Percentiles rank a stretch among this genome's conserved stretches.
phyloP scores from a whole-genome alignment of 805 yeast genomes.

The Candida yuanshanica region DNA sequence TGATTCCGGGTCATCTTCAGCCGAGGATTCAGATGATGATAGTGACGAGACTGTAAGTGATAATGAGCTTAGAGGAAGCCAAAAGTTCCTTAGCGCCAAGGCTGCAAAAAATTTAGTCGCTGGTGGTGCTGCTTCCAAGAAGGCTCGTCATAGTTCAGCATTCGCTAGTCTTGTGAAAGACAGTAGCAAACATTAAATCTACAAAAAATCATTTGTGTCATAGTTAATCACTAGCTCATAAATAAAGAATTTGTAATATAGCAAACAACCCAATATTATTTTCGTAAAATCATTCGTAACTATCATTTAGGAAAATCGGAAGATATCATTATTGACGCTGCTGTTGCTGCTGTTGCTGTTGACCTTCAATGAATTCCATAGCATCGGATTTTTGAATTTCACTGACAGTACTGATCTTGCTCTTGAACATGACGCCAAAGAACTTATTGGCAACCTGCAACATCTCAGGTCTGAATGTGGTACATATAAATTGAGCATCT shows the following conservation, averaged over 20 bases:
- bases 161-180: conserved; percentile 46
- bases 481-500: conserved; percentile 87
- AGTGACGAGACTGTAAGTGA: conserved; percentile 24
- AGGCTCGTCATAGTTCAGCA: conserved; percentile 33
- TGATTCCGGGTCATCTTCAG: conserved; percentile 11
- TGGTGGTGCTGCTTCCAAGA: conserved; percentile 25
- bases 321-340: neutral
- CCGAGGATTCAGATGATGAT: conserved; percentile 21
- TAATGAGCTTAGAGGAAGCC: conserved; percentile 23
- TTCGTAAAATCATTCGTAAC: too few relatives aligned
- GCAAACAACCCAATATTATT: neutral
- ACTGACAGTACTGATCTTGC: conserved; percentile 73
- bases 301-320: neutral
- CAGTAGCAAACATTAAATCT: too few relatives aligned
- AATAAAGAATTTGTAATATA: neutral
- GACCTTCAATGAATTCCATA: conserved; percentile 75
- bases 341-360: conserved; percentile 26
- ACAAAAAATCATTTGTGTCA: conserved; percentile 16
- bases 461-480: conserved; percentile 94
- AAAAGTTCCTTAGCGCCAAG: conserved; percentile 38
- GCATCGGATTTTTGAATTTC: conserved; percentile 73
- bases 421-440: conserved; percentile 80
- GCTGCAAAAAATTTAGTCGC: conserved; percentile 37
- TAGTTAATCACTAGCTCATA: neutral
- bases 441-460: conserved; percentile 79